Evolutionary conservation across 495 filamentous ascomycete genomes (phyloP).

Genomic region (Annulohypoxylon stygium): DNA sequence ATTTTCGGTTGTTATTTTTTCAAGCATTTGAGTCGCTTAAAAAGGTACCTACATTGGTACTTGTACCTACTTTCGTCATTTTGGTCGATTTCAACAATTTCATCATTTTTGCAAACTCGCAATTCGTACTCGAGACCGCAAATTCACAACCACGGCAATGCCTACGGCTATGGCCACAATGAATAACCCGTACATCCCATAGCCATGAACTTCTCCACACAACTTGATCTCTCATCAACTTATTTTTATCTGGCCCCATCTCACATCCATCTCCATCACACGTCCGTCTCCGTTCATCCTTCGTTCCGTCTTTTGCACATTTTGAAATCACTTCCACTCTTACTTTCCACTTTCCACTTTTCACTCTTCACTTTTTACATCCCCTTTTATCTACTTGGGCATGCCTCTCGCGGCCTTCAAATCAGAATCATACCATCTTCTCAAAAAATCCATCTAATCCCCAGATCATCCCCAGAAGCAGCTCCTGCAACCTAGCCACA

Average conservation of each 20-base stretch:
- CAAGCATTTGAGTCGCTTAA: no score
- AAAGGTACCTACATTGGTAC: no score
- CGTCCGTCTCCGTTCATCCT: neutral
- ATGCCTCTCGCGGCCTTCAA: conserved; percentile 27
- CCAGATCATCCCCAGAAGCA: no score
- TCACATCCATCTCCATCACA: neutral
- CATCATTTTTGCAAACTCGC: no score
- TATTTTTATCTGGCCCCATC: conserved; percentile 13
- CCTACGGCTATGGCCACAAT: neutral
- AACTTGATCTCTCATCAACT: conserved; percentile 28
- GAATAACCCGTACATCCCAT: neutral
- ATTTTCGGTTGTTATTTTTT: conserved; percentile 2
- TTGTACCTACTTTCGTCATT: conserved; percentile 31
- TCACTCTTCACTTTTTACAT: no score
- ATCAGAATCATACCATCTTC: neutral
- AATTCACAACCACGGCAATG: no score
- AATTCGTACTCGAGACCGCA: no score
- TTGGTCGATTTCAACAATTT: conserved; percentile 10
- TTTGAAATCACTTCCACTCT: neutral
- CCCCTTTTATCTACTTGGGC: conserved; percentile 8
- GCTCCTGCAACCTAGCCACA: no score
- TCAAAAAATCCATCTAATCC: neutral
- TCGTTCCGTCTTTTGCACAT: neutral
- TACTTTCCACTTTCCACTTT: neutral
- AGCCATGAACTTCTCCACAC: conserved; percentile 31